Evolutionary conservation across 2,329 filamentous ascomycete genomes (phyloP).

Genomic region (Diaporthe destruens): DNA sequence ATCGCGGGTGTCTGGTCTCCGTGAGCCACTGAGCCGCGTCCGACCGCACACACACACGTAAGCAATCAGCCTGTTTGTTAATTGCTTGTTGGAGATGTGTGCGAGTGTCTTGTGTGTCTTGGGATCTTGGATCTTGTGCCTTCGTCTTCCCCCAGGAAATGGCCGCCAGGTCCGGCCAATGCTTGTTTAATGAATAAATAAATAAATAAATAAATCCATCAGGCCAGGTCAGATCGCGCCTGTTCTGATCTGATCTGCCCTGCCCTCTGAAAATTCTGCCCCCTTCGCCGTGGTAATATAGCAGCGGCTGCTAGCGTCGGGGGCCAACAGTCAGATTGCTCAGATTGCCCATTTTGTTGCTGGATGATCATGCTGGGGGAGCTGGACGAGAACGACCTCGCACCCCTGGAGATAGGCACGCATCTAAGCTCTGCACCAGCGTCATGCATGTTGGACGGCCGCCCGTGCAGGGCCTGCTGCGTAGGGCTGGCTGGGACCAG

Average conservation of each 20-base stretch:
- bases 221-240: not conserved
- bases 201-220: no score
- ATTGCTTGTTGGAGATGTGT: not conserved
- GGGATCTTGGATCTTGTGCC: no score
- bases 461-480: slow-evolving; percentile 7
- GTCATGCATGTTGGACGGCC: slow-evolving; percentile 14
- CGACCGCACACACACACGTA: slow-evolving; percentile 9
- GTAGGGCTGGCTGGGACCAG: slow-evolving; percentile 35
- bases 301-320: slow-evolving; percentile 27
- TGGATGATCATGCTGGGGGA: slow-evolving; percentile 12
- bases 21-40: slow-evolving; percentile 7
- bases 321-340: slow-evolving; percentile 29
- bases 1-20: slow-evolving; percentile 17
- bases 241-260: not conserved
- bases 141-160: not conserved
- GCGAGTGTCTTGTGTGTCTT: not conserved
- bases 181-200: no score
- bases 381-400: slow-evolving; percentile 30
- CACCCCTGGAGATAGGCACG: slow-evolving; percentile 26
- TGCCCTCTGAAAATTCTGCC: slow-evolving; percentile 11
- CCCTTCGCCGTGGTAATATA: slow-evolving; percentile 19
- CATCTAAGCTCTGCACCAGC: slow-evolving; percentile 18
- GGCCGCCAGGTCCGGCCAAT: not conserved
- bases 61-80: slow-evolving; percentile 4
- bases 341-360: slow-evolving; percentile 29